Base-by-base conservation (phyloP, 148 eudicot genomes). In the Chenopodium suecicum region DNA sequence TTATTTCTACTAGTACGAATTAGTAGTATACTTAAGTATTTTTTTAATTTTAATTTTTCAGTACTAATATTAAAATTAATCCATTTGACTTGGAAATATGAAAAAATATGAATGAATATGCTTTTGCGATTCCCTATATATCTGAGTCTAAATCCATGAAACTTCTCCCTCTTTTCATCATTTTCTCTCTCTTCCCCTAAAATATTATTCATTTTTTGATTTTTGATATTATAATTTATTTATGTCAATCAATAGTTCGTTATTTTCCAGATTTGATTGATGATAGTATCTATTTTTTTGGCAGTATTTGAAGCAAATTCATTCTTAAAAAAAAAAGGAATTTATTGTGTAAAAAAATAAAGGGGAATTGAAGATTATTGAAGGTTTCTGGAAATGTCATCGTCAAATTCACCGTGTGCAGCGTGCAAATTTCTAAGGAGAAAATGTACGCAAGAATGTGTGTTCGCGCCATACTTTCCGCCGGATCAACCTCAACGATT, bases 381-480 rank as follows among this genome's bases (percentile, higher is more conserved):
- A 31, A 27, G 22, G 69, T 27, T 20, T 11, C 25, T 12, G 3
- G 25, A 52, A 16, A 91, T 88, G 91, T 90, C 97, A 29, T 91
- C 97, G 8, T 87, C 94, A 9, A 92, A 85, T 85, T 92, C 97
- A 3, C 98, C 98, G 32, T 94, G 98, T 72, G 98, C 98, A 0
- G 98, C 97, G 34, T 94, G 98, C 87, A 94, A 92, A 83, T 91
- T 90, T 17, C 89, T 89, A 11, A 84, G 98, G 34, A 84, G 98
- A 67, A 94, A 92, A 75, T 94, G 98, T 88, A 89, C 92, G 2
- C 94, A 84, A 73, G 98, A 94, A 41, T 94, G 98, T 54, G 95
- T 92, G 4, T 92, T 92, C 52, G 98, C 98, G 0, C 98, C 98
- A 0, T 92, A 94, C 76, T 94, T 94, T 41, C 98, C 98, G 1